phyloP scores from a whole-genome alignment of 164 flowering plant species.

The Dillenia suffruticosa region DNA sequence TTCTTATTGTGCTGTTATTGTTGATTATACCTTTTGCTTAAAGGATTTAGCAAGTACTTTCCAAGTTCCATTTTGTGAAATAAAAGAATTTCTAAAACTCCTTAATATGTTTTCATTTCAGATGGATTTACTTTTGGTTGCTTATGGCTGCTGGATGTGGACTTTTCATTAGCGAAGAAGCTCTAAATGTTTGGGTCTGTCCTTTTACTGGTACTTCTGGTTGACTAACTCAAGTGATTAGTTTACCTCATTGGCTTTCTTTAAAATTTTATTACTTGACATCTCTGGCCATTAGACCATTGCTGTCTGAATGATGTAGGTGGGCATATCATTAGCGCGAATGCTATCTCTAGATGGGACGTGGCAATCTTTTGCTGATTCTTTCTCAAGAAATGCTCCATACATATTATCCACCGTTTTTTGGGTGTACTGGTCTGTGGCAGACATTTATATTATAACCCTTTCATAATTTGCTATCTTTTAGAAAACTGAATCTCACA shows the following conservation, averaged over 20 bases:
- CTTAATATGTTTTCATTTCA: conserved; percentile 22
- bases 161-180: conserved; percentile 87
- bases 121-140: conserved; percentile 94
- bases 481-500: conserved; percentile 6
- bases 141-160: conserved; percentile 94
- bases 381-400: conserved; percentile 67
- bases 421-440: conserved; percentile 82
- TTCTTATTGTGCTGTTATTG: no score
- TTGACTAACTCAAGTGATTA: conserved; percentile 27
- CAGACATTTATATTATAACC: background rate
- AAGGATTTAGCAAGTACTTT: background rate
- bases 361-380: conserved; percentile 61
- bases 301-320: conserved; percentile 37
- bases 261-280: background rate
- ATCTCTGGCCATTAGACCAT: background rate
- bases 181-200: conserved; percentile 95
- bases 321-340: conserved; percentile 65
- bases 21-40: no score
- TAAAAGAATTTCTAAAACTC: background rate
- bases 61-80: background rate
- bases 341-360: conserved; percentile 67
- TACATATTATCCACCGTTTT: conserved; percentile 69
- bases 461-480: background rate
- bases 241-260: background rate
- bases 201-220: conserved; percentile 61